These are phyloP conservation scores for Bretschneidera sinensis DNA, from an alignment of 345 rosid species.

Conservation along the genomic window DNA sequence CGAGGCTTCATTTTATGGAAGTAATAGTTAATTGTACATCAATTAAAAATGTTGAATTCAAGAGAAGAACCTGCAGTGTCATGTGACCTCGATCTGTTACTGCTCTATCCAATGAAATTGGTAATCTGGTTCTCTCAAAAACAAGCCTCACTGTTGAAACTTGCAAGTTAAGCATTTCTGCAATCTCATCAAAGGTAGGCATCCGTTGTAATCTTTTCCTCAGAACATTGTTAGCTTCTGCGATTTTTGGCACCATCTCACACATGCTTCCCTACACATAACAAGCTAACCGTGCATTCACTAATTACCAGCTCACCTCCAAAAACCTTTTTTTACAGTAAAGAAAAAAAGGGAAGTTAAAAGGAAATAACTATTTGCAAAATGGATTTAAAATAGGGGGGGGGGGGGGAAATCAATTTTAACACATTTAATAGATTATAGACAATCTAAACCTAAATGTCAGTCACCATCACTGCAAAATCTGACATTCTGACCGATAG, in stretches of 20 bases:
- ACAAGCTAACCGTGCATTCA: conserved; percentile 48
- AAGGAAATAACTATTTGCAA: background rate
- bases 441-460: no score
- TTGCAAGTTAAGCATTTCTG: conserved; percentile 36
- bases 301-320: conserved; percentile 39
- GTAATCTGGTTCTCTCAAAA: conserved; percentile 30
- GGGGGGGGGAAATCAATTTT: no score
- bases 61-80: conserved; percentile 38
- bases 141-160: conserved; percentile 44
- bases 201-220: conserved; percentile 26
- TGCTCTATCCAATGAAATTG: conserved; percentile 39
- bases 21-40: no score
- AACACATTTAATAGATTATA: no score
- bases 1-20: no score
- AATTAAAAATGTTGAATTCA: background rate
- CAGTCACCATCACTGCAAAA: no score
- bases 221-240: conserved; percentile 37
- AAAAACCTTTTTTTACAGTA: conserved; percentile 5
- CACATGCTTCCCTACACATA: conserved; percentile 49
- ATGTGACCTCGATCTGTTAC: conserved; percentile 31
- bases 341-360: background rate
- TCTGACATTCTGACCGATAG: background rate
- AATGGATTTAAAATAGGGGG: no score
- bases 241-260: conserved; percentile 39
- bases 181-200: conserved; percentile 45